Base-by-base conservation (phyloP, 2,329 filamentous ascomycete genomes). In the Xenosphaeropsis pyriputrescens region DNA sequence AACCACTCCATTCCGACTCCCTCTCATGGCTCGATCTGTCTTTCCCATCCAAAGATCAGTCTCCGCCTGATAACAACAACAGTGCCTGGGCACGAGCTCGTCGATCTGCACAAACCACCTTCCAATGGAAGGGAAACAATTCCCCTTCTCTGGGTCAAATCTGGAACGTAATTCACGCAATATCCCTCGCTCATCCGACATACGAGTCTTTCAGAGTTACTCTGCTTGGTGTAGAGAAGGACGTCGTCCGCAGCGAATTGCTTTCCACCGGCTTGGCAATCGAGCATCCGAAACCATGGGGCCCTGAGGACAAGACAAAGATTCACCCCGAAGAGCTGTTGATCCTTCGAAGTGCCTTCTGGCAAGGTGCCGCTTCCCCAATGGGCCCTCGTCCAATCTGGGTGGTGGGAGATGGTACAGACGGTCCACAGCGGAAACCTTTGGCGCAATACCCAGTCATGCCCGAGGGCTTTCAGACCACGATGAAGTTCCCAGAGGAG, bases 311-410 rank as follows among this genome's bases (percentile, higher is more conserved):
- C 8, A 5, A 5, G 5, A 19, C 5, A 19, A 19, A 19, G 8
- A 8, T 8, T 19, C 18, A 19, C 18, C 8, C 18, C 18, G 5
- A 5, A 19, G 57, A 66, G 39, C 46, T 72, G 29, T 45, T 75
- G 18, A 51, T 74, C 34, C 57, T 71, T 2, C 61, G 70, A 40
- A 61, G 62, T 55, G 64, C 75, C 26, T 81, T 82, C 61, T 82
- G 77, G 76, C 77, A 81, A 49, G 77, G 77, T 34, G 77, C 77
- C 19, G 76, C 69, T 14, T 79, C 75, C 1, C 78, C 78, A 6
- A 69, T 79, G 40, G 78, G 78, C 9, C 61, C n/a, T n/a, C n/a
- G n/a, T n/a, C n/a, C n/a, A n/a, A n/a, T n/a, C n/a, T n/a, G n/a
- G n/a, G n/a, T n/a, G n/a, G n/a, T n/a, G n/a, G n/a, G n/a, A n/a